A percentile compares a stretch with the other conserved stretches of the same genome.
These are phyloP conservation scores for Cystofilobasidium bisporidii DNA, from an alignment of 768 basidiomycete genomes.

Conservation along the genomic window DNA sequence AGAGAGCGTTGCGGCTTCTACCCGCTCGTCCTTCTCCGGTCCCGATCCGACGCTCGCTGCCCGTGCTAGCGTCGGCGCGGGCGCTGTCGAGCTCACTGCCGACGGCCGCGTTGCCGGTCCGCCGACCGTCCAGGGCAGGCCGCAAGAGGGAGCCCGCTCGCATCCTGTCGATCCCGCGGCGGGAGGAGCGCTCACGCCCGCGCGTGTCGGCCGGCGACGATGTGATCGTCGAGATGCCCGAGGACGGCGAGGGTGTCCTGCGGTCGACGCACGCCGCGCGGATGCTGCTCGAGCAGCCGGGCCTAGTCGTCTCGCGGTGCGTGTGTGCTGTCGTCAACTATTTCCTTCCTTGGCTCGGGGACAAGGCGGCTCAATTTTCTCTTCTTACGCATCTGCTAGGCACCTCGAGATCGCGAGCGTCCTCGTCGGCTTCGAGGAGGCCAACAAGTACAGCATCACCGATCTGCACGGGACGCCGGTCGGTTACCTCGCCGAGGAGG, in stretches of 20 bases:
- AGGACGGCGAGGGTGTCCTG: slow-evolving; percentile 18
- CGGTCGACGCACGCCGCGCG: slow-evolving; percentile 15
- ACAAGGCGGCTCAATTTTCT: no score
- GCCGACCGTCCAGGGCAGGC: neutral
- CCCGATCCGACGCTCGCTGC: neutral
- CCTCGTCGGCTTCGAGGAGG: slow-evolving; percentile 24
- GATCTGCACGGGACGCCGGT: slow-evolving; percentile 13
- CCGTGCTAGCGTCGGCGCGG: neutral
- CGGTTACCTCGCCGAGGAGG: slow-evolving; percentile 24
- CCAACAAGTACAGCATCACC: slow-evolving; percentile 21
- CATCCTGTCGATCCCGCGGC: neutral
- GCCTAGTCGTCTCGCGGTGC: slow-evolving; percentile 15
- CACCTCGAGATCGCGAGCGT: slow-evolving; percentile 25
- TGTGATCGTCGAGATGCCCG: slow-evolving; percentile 18
- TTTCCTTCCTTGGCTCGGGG: neutral
- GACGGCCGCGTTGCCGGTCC: neutral
- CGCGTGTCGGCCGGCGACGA: neutral
- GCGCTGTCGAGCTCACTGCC: neutral
- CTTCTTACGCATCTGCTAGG: no score
- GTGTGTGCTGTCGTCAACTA: neutral
- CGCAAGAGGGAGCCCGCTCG: neutral
- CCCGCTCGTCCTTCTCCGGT: neutral
- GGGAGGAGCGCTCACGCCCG: neutral
- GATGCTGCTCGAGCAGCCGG: slow-evolving; percentile 6
- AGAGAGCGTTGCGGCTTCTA: neutral